Conservation (phyloP, 331 rosid genomes). For the Malus hybrid region DNA sequence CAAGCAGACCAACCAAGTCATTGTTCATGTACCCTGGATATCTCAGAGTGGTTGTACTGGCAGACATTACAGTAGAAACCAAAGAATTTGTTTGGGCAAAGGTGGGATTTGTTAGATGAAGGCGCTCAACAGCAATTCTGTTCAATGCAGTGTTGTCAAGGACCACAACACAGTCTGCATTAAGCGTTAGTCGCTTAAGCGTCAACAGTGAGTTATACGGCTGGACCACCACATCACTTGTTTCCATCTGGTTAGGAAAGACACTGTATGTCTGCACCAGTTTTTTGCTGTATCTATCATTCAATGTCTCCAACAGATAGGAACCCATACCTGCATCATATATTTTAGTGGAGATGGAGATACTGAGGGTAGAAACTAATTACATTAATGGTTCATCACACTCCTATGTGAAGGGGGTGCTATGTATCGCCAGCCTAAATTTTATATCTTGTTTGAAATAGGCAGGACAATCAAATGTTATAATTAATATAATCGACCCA, state of each 20-base stretch:
- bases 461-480: neutral
- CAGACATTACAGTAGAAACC: conserved; percentile 98
- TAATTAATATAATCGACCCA: neutral
- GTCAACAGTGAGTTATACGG: conserved; percentile 97
- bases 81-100: conserved; percentile 94
- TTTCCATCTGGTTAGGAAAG: conserved; percentile 99
- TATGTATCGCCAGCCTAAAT: neutral
- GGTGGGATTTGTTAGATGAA: conserved; percentile 90
- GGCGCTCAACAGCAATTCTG: conserved; percentile 96
- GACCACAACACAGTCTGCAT: conserved; percentile 98
- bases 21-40: conserved; percentile 99
- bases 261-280: conserved; percentile 97
- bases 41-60: conserved; percentile 93
- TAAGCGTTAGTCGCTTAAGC: conserved; percentile 83
- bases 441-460: neutral
- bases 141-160: conserved; percentile 97
- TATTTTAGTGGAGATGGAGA: conserved; percentile 3
- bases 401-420: neutral
- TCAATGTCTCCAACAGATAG: conserved; percentile 85
- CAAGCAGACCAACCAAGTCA: conserved; percentile 97
- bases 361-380: neutral
- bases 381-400: neutral
- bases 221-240: conserved; percentile 98
- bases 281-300: conserved; percentile 98
- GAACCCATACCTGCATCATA: conserved; percentile 86